Evolutionary conservation across 1,284 basidiomycete species (phyloP), one percentile per base, ranked within the genome.

Genomic region (Sporisorium graminicola): DNA sequence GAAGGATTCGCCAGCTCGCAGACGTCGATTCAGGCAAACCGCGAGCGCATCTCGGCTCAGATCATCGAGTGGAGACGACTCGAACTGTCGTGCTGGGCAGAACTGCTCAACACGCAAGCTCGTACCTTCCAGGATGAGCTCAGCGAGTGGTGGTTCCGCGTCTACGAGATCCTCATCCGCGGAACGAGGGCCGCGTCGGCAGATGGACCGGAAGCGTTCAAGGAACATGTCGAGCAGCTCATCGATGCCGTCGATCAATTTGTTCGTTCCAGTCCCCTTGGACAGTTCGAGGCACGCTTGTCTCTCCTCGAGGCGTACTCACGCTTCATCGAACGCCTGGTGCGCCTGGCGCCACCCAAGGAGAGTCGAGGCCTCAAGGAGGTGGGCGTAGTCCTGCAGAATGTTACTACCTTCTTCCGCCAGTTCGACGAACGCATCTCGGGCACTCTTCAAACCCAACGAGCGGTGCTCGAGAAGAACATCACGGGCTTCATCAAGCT

Each of bases 1-100:
- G 94, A 99, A 85, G 91, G 92, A 79, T 99, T 93, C 80, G 92
- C 96, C 13, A 95, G 94, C 86, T 89, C 90, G 26, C 91, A 92
- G 53, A 98, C 95, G 81, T 91, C 91, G 26, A 89, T 99, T 65
- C 90, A 90, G 78, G 70, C 84, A 0, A 89, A 93, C 80, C 93
- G 92, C 65, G 89, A 90, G 27, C 88, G 88, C 13, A 86, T 98
- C 31, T 92, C 90, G 6, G 87, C 86, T 22, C 89, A 95, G 51
- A 93, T 99, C 58, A 91, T 99, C 52, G 90, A 91, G 27, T 99
- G 97, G 97, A 89, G 97, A 59, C 90, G 93, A 46, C 87, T 96
- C 60, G 97, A 99, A 85, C 87, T 99, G 27, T 89, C 91, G 3
- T 93, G 92, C 58, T 99, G 97, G 97, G 90, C 91, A 67, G 88